Evolutionary conservation across 306 rosid genomes (phyloP), one percentile per base, ranked within the genome.

Genomic region (Sindora glabra): DNA sequence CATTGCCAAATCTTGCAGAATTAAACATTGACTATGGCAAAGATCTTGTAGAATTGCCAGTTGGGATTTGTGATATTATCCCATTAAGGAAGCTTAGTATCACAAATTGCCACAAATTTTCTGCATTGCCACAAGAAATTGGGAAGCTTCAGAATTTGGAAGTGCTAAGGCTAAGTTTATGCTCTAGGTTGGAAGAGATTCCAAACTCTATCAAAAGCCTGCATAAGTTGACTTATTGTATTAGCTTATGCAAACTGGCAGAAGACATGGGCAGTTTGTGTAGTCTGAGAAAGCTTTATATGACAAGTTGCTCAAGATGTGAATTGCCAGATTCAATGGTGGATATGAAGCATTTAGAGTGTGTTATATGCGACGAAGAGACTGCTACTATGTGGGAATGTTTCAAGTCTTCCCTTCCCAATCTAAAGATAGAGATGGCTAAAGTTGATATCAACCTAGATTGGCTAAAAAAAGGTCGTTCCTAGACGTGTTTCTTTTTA

Each of bases 11-110:
- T 47, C 74, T 79, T 4, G 70, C 41, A 23, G 85, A 79, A 37
- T 10, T 79, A 54, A 75, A 69, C 64, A 71, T 79, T 53, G 85
- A 68, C 52, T 75, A 75, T 40, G 67, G 85, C 58, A 67, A 48
- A 13, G 85, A 80, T 72, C 48, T 80, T 18, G 59, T 29, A 33
- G 58, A 56, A 53, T 47, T 75, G 29, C 85, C 81, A 6, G 70
- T 29, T 34, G 68, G 36, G 12, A 1, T 80, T 8, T 59, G 76
- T 46, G 46, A 59, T 52, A 68, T 75, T 21, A 32, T 16, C 34
- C 13, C 64, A 16, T 32, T 80, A 54, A 42, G 72, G 67, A 80
- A 64, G 64, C 74, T 80, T 1, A 67, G 68, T 26, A 71, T 79
- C 65, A 75, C 74, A n/a, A 75, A 72, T 68, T 79, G 85, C 13